These are phyloP conservation scores for Ilex asprella DNA, from an alignment of 257 asterid genomes.

Conservation along the genomic window DNA sequence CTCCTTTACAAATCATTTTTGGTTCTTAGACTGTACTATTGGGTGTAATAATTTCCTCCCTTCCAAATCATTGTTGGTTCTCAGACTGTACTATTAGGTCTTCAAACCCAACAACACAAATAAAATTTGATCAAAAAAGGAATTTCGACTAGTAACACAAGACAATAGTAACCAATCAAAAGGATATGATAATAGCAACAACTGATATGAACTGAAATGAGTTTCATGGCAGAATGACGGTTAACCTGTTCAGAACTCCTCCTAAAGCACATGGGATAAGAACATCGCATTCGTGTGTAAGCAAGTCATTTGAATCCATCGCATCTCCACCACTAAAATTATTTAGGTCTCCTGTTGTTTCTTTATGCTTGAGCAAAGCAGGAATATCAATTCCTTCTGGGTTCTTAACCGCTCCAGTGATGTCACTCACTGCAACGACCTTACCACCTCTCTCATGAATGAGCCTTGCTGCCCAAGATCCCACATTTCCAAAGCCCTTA, in stretches of 20 bases:
- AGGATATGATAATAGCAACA: no score
- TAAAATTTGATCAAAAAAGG: no score
- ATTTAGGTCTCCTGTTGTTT: conserved; percentile 43
- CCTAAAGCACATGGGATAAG: conserved; percentile 94
- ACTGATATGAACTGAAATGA: not conserved
- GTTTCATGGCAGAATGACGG: conserved; percentile 4
- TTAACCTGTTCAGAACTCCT: conserved; percentile 79
- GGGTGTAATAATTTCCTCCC: no score
- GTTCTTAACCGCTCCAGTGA: conserved; percentile 76
- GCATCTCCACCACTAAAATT: conserved; percentile 62
- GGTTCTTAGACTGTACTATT: no score
- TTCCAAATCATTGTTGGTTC: no score
- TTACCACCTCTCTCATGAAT: conserved; percentile 87
- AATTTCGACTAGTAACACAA: no score
- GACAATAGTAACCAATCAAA: no score
- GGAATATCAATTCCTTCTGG: conserved; percentile 58
- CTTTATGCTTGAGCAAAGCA: conserved; percentile 57
- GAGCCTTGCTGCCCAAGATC: conserved; percentile 80
- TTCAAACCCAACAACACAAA: no score
- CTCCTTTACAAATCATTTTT: no score
- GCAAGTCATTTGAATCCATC: conserved; percentile 63
- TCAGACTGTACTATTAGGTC: no score
- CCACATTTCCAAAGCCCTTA: conserved; percentile 92
- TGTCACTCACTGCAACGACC: conserved; percentile 77
- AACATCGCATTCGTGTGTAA: conserved; percentile 73